Evolutionary conservation across 2,329 filamentous ascomycete genomes (phyloP).

Genomic region (Aspergillus sp.): DNA sequence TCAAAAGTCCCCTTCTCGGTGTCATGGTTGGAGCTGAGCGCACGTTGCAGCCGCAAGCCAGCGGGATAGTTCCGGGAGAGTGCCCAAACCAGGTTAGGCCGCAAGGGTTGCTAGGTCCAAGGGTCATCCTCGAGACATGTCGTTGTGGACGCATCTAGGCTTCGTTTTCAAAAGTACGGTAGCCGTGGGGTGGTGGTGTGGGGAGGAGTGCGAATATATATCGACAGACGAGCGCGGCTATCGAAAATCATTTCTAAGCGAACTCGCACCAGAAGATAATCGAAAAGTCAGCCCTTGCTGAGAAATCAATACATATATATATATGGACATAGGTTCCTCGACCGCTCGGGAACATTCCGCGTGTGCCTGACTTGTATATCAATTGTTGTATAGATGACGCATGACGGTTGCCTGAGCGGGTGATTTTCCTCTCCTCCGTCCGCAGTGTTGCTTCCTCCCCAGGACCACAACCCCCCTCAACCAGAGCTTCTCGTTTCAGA

Average conservation of each 20-base stretch:
- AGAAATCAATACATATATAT: not conserved
- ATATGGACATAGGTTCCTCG: not conserved
- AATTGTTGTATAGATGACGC: constrained; percentile 39
- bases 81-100: not conserved
- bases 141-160: not conserved
- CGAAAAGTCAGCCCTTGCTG: not conserved
- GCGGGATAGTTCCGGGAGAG: not conserved
- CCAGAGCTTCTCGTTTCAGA: constrained; percentile 2
- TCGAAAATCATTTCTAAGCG: not conserved
- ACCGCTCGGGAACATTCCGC: not conserved
- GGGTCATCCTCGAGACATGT: not conserved
- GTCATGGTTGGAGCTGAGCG: constrained; percentile 2
- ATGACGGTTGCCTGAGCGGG: constrained; percentile 15
- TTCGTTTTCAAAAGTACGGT: not conserved
- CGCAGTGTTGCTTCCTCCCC: constrained; percentile 18
- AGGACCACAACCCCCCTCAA: constrained; percentile 16
- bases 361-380: not conserved
- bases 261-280: not conserved
- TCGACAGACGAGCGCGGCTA: not conserved
- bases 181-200: no score
- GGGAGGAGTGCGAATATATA: not conserved
- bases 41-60: not conserved
- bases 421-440: constrained; percentile 14
- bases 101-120: not conserved
- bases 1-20: not conserved